Conservation (phyloP, 2,329 filamentous ascomycete genomes). For the Penicillium griseofulvum region DNA sequence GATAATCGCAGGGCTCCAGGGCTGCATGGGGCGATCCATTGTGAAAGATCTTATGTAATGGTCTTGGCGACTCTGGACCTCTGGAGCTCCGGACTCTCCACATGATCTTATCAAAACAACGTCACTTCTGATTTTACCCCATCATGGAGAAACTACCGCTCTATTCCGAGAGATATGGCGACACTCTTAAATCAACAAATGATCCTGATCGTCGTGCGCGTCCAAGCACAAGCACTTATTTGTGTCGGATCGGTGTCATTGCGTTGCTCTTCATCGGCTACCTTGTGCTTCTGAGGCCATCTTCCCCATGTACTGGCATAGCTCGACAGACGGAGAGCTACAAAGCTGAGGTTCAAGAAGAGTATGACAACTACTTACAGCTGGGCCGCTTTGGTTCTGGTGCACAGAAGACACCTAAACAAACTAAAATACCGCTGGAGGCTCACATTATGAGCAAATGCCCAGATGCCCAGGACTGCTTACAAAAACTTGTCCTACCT, state of each 20-base stretch:
- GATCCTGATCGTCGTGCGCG: neutral
- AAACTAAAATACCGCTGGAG: conserved; percentile 68
- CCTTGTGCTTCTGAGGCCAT: conserved; percentile 10
- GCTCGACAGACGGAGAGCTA: neutral
- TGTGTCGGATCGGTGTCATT: conserved; percentile 12
- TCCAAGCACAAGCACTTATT: conserved; percentile 3
- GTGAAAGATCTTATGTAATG: conserved; percentile 6
- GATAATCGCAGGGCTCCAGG: neutral
- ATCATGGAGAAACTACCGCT: conserved; percentile 23
- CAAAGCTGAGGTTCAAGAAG: neutral
- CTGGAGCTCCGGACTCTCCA: neutral
- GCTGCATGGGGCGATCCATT: neutral
- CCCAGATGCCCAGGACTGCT: conserved; percentile 81
- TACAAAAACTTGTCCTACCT: conserved; percentile 77
- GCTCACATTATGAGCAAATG: conserved; percentile 98
- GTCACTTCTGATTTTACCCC: neutral
- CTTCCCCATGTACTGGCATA: neutral
- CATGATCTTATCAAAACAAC: conserved; percentile 10
- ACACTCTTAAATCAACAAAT: neutral
- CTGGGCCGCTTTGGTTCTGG: neutral
- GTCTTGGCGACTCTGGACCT: neutral
- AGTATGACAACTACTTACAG: neutral
- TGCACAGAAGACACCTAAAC: neutral
- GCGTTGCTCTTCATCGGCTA: conserved; percentile 14
- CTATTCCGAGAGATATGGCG: conserved; percentile 8